These are phyloP conservation scores for Microcera coccophila DNA, from an alignment of 2,329 filamentous ascomycete genomes.

Conservation along the genomic window DNA sequence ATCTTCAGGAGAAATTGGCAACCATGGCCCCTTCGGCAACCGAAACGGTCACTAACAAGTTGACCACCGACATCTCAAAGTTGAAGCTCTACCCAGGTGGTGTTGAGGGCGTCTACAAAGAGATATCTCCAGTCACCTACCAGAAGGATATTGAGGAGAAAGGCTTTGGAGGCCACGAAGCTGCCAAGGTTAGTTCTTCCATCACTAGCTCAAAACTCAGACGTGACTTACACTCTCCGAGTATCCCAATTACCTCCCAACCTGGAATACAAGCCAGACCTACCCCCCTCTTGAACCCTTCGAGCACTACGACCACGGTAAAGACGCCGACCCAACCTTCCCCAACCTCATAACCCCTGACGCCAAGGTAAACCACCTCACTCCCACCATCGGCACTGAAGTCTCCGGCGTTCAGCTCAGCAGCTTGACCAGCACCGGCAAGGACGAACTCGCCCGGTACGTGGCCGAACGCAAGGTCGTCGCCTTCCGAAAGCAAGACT, in stretches of 20 bases:
- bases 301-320: constrained; percentile 70
- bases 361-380: constrained; percentile 57
- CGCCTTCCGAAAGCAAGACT: constrained; percentile 72
- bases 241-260: constrained; percentile 71
- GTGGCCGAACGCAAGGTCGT: constrained; percentile 76
- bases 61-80: constrained; percentile 17
- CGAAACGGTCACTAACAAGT: constrained; percentile 14
- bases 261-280: constrained; percentile 62
- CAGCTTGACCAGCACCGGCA: constrained; percentile 62
- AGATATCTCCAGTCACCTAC: constrained; percentile 18
- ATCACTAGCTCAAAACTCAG: neutral
- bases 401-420: constrained; percentile 68
- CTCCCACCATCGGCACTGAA: constrained; percentile 70
- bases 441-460: constrained; percentile 72
- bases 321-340: constrained; percentile 66
- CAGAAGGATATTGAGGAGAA: constrained; percentile 19
- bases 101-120: constrained; percentile 25
- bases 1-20: no score
- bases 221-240: constrained; percentile 22
- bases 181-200: constrained; percentile 18
- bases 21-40: constrained; percentile 26
- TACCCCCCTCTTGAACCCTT: constrained; percentile 66
- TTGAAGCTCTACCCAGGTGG: constrained; percentile 26
- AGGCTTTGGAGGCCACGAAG: constrained; percentile 17
- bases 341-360: constrained; percentile 60